These are phyloP conservation scores for Cyanodermella asteris DNA, from an alignment of 2,329 filamentous ascomycete genomes.

Conservation along the genomic window DNA sequence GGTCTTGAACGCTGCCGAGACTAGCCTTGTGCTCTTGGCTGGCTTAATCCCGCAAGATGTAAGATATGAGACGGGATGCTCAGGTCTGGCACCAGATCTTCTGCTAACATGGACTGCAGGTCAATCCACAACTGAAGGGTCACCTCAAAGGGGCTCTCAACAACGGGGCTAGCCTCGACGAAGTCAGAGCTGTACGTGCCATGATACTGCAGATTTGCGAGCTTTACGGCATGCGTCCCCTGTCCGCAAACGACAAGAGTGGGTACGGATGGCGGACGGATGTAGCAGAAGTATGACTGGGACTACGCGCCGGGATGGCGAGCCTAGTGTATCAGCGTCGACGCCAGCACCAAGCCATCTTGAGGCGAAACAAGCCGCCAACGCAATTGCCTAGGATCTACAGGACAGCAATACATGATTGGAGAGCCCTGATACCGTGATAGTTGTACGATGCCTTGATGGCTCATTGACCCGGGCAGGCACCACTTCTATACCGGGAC, in stretches of 20 bases:
- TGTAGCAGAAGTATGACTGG: slow-evolving; percentile 19
- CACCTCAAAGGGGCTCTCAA: slow-evolving; percentile 30
- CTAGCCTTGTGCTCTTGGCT: slow-evolving; percentile 29
- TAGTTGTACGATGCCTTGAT: too few relatives aligned
- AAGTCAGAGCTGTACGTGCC: slow-evolving; percentile 27
- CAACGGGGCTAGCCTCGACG: slow-evolving; percentile 25
- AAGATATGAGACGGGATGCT: slow-evolving; percentile 8
- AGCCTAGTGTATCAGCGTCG: too few relatives aligned
- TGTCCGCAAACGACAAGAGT: slow-evolving; percentile 14
- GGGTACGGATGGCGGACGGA: slow-evolving; percentile 27
- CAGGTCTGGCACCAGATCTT: background rate
- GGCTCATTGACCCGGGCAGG: too few relatives aligned
- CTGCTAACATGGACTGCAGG: slow-evolving; percentile 11
- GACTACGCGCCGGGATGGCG: too few relatives aligned
- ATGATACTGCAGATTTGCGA: slow-evolving; percentile 25
- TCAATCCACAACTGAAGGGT: slow-evolving; percentile 31
- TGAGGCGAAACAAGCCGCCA: too few relatives aligned
- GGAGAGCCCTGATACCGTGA: too few relatives aligned
- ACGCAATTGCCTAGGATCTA: too few relatives aligned
- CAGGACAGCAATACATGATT: too few relatives aligned
- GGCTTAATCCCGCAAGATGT: slow-evolving; percentile 31
- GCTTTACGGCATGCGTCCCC: slow-evolving; percentile 23
- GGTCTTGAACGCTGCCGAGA: slow-evolving; percentile 25
- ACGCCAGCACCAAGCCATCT: too few relatives aligned
- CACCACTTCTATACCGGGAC: too few relatives aligned